Base-by-base conservation (phyloP, 352 stramenopile species). In the Globisporangium parvum region DNA sequence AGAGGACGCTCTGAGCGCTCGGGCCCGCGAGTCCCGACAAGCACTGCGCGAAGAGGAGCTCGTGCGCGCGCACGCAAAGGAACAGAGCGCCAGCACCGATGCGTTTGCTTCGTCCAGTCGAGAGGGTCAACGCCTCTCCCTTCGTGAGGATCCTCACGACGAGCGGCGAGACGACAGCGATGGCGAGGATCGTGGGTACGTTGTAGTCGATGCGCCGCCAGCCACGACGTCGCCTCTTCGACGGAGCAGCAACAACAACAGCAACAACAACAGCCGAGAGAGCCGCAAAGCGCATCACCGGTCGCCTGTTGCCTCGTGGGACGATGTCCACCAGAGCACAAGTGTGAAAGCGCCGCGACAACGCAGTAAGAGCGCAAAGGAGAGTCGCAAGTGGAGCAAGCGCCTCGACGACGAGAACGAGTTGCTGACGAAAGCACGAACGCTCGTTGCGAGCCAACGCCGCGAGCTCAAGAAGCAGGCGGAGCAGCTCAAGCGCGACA, bases 401-500 rank as follows among this genome's bases (percentile, higher is more conserved):
- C 71, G 80, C 9, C 35, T 90, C 0, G 54, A 67, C 24, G 67
- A 77, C 18, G 80, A 90, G 53, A 59, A 69, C 12, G 49, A 64
- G 31, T 51, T 90, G 12, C 55, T 90, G 9, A 48, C 62, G 2
- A 86, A 87, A 41, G 75, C 70, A n/a, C 55, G 55, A 23, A 50
- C 53, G 33, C 41, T 86, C 15, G 53, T 87, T 17, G 23, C 60
- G 3, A 78, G 70, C 33, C 71, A 90, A 51, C 75, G 72, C 10
- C 69, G 75, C 51, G 65, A 73, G 17, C 57, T 90, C 6, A 72
- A 63, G 24, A 70, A 71, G n/a, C 78, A 83, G 55, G 69, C 66
- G 2, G 71, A 84, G 5, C 69, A 80, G 53, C 61, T 89, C 51
- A 75, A 73, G 54, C 57, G 63, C 18, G 78, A 80, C 41, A 81